Evolutionary conservation across 225 moss, liverwort and hornwort genomes (phyloP), one percentile per base, ranked within the genome.

Genomic region (Polytrichum formosum): DNA sequence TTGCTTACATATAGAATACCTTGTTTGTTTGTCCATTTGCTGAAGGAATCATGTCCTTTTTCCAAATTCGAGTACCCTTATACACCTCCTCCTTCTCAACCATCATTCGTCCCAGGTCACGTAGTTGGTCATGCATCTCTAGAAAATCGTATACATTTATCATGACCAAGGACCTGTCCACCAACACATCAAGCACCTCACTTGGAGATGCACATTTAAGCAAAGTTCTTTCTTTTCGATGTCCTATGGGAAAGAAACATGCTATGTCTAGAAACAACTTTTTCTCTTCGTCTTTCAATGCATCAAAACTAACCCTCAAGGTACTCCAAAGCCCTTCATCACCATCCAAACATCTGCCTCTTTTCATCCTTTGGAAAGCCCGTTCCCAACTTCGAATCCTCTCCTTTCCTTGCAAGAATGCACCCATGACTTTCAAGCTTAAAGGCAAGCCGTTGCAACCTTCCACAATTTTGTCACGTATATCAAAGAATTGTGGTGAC

Each of bases 391-490:
- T 6, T 30, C 29, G 64, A 26, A 65, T 16, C 27, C 25, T 28
- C 5, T 65, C 25, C 25, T 28, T 65, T 20, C 29, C 64, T 16
- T 30, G 13, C 16, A 65, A 65, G 20, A 28, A 65, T 18, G 13
- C 9, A 30, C 28, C 64, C 29, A 65, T 65, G 25, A 65, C 64
- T 30, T 65, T 65, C 64, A 65, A 65, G 18, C 64, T 65, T 16
- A 65, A 65, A 28, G 64, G 64, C 27, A 65, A 30, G 64, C 64
- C 27, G 0, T 20, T 25, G 25, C 64, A 65, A 20, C 19, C 29
- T 65, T 65, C 10, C 13, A 30, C 27, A 30, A 65, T 65, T 65
- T 65, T 27, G 16, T 55, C 20, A 55, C 55, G 4, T 55, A 55
- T 55, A 55, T 29, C 55, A 55, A 55, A 20, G 20, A 55, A 55